These are phyloP conservation scores for Gynostemma pentaphyllum DNA, from an alignment of 306 rosid species.

Conservation along the genomic window DNA sequence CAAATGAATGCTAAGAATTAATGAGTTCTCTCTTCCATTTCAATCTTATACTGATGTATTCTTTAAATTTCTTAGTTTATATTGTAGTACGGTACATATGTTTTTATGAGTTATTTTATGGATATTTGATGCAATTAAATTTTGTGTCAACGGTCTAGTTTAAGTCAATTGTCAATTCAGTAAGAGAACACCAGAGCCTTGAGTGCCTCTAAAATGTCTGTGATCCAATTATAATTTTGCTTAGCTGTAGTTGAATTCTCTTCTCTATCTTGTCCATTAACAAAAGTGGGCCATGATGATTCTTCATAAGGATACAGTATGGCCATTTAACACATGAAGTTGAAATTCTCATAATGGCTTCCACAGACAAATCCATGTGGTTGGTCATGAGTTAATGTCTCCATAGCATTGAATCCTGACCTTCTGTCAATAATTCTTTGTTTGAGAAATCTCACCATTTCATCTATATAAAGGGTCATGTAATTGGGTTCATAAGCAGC, in stretches of 20 bases:
- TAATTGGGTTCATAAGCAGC: conserved; percentile 6
- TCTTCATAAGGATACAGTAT: background rate
- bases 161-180: background rate
- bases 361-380: conserved; percentile 17
- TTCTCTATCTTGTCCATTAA: background rate
- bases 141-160: background rate
- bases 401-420: background rate
- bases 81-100: background rate
- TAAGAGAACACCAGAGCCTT: background rate
- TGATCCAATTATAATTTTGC: background rate
- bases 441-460: background rate
- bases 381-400: background rate
- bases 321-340: background rate
- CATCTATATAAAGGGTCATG: conserved; percentile 18
- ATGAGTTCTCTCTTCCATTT: background rate
- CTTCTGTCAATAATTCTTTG: background rate
- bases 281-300: conserved; percentile 2
- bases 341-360: background rate
- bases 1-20: too few relatives aligned
- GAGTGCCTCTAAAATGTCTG: background rate
- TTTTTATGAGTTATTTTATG: background rate
- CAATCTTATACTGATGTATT: too few relatives aligned
- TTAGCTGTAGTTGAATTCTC: background rate
- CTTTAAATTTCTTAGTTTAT: too few relatives aligned
- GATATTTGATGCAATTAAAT: background rate